Evolutionary conservation across 805 yeast genomes (phyloP).

Genomic region (Sugiyamaella marilandica): DNA sequence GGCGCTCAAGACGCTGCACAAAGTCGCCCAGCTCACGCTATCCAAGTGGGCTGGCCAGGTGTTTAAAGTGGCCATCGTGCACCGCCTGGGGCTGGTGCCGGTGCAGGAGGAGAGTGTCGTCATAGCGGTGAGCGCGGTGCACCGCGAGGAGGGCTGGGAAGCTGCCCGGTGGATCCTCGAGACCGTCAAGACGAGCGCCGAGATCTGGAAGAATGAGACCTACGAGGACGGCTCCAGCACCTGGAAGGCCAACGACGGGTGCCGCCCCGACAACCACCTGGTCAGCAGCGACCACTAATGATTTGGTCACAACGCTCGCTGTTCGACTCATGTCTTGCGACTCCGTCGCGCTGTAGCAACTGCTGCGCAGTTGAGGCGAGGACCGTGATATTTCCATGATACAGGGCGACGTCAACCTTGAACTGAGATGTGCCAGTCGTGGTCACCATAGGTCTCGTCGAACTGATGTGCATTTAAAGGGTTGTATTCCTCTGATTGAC

Average conservation of each 20-base stretch:
- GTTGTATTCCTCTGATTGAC: no score
- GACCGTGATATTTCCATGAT: no score
- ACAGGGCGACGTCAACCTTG: no score
- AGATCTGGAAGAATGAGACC: conserved; percentile 49
- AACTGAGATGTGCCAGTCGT: no score
- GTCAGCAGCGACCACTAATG: no score
- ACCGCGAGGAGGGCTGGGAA: conserved; percentile 46
- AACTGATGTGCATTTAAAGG: no score
- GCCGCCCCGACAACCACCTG: neutral
- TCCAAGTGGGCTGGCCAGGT: conserved; percentile 29
- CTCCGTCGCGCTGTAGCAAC: no score
- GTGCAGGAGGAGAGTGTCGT: conserved; percentile 44
- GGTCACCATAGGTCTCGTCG: no score
- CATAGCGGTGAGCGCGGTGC: conserved; percentile 43
- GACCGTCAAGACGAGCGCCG: conserved; percentile 40
- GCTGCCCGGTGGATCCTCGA: conserved; percentile 44
- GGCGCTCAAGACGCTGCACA: conserved; percentile 37
- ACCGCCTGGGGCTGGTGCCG: conserved; percentile 46
- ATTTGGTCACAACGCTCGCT: no score
- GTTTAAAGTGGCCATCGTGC: conserved; percentile 39
- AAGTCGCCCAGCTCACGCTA: conserved; percentile 36
- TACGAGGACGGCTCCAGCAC: conserved; percentile 38
- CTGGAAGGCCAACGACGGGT: conserved; percentile 41
- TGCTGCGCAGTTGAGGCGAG: no score
- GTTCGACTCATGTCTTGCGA: no score